Percentiles rank a stretch among this genome's conserved stretches.
Evolutionary conservation across 1,139 yeast genomes (phyloP).

Genomic region (Saccharomyces uvarum): DNA sequence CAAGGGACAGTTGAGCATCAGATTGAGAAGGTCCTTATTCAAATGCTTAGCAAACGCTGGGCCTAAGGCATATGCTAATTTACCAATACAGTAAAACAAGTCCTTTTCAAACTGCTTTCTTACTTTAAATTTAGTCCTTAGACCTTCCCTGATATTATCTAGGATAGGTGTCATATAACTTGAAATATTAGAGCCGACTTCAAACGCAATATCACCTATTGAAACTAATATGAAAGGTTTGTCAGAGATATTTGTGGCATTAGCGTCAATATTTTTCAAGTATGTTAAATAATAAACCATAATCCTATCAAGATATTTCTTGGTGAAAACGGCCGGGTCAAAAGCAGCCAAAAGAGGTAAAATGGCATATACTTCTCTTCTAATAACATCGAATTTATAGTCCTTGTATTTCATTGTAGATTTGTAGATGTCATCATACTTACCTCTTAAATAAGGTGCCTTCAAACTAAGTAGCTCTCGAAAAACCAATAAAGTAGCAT

Average conservation of each 20-base stretch:
- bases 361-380: slow-evolving; percentile 76
- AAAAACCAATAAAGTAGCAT: slow-evolving; percentile 78
- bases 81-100: slow-evolving; percentile 81
- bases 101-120: slow-evolving; percentile 79
- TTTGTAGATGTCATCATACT: slow-evolving; percentile 72
- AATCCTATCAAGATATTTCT: slow-evolving; percentile 72
- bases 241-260: slow-evolving; percentile 38
- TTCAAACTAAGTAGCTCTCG: slow-evolving; percentile 67
- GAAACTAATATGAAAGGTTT: slow-evolving; percentile 72
- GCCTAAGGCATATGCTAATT: slow-evolving; percentile 82
- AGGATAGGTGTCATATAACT: slow-evolving; percentile 82
- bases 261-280: slow-evolving; percentile 54
- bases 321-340: slow-evolving; percentile 69
- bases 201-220: slow-evolving; percentile 76
- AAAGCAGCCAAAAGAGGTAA: slow-evolving; percentile 78
- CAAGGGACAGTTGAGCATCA: slow-evolving; percentile 75
- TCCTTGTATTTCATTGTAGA: slow-evolving; percentile 68
- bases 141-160: slow-evolving; percentile 75
- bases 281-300: slow-evolving; percentile 72
- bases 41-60: slow-evolving; percentile 90
- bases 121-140: slow-evolving; percentile 58
- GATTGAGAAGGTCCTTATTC: slow-evolving; percentile 71
- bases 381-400: slow-evolving; percentile 64
- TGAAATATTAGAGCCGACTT: slow-evolving; percentile 80
- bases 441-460: slow-evolving; percentile 60